Evolutionary conservation across 768 basidiomycete genomes (phyloP).

Genomic region (Tulasnella sp.): DNA sequence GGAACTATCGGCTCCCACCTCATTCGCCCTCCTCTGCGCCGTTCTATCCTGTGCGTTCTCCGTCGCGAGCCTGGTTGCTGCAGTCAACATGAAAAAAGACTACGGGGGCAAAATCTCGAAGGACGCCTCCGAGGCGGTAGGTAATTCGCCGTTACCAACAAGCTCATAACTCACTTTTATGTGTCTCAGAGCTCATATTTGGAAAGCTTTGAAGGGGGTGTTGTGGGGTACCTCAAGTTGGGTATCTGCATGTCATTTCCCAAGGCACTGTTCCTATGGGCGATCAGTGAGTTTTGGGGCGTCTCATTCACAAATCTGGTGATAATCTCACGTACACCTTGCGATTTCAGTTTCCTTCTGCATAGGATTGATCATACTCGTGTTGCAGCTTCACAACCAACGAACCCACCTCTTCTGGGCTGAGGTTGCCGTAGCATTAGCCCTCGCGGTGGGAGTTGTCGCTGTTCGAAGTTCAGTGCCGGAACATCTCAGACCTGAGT

Average conservation of each 20-base stretch:
- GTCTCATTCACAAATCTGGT: background rate
- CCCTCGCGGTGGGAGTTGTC: background rate
- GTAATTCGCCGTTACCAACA: background rate
- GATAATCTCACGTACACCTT: background rate
- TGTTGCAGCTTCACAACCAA: background rate
- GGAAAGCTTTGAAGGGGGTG: background rate
- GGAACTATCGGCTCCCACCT: background rate
- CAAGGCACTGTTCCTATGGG: background rate
- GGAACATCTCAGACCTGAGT: background rate
- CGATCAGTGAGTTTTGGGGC: background rate
- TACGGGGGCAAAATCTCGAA: background rate
- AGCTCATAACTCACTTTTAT: background rate
- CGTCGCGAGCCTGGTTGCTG: background rate
- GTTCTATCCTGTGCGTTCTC: background rate
- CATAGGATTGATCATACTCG: background rate
- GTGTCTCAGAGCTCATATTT: background rate
- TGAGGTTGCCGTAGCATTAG: background rate
- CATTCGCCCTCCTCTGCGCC: background rate
- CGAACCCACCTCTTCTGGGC: background rate
- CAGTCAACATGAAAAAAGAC: constrained; percentile 6
- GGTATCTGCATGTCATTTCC: constrained; percentile 5
- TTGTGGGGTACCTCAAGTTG: background rate
- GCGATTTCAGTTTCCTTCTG: background rate
- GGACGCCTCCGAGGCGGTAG: background rate
- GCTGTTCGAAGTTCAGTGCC: background rate